Conservation (phyloP, 495 filamentous ascomycete genomes). For the Penicillium silybi region DNA sequence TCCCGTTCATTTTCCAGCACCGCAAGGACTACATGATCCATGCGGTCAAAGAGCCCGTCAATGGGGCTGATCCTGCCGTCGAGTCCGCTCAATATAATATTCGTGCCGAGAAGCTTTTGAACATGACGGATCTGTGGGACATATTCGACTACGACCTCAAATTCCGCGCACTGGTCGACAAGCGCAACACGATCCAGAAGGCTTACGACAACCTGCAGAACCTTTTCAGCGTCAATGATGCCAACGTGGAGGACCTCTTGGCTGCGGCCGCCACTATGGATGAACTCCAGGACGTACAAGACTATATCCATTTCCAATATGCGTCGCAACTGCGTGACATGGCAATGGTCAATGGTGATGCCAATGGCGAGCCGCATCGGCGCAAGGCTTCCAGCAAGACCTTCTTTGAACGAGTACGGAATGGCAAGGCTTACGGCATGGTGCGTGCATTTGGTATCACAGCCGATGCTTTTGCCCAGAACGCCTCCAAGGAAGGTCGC, state of each 20-base stretch:
- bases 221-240: constrained; percentile 42
- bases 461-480: constrained; percentile 80
- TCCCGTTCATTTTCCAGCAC: constrained; percentile 96
- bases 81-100: constrained; percentile 69
- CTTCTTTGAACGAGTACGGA: constrained; percentile 78
- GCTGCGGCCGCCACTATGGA: constrained; percentile 74
- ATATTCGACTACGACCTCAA: constrained; percentile 93
- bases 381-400: constrained; percentile 71
- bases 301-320: constrained; percentile 96
- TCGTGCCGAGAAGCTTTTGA: constrained; percentile 81
- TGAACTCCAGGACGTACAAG: constrained; percentile 92
- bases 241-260: constrained; percentile 76
- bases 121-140: constrained; percentile 90
- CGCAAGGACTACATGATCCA: constrained; percentile 97
- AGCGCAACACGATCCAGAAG: constrained; percentile 75
- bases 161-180: constrained; percentile 85
- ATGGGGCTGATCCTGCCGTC: constrained; percentile 51
- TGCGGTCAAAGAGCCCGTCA: constrained; percentile 63
- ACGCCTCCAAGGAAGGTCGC: constrained; percentile 70
- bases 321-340: constrained; percentile 75
- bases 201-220: constrained; percentile 68
- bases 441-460: constrained; percentile 89
- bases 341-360: constrained; percentile 51
- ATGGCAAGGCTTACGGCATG: constrained; percentile 70
- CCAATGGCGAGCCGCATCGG: constrained; percentile 55